Evolutionary conservation across 495 filamentous ascomycete species (phyloP).

Genomic region (Talaromyces proteolyticus): DNA sequence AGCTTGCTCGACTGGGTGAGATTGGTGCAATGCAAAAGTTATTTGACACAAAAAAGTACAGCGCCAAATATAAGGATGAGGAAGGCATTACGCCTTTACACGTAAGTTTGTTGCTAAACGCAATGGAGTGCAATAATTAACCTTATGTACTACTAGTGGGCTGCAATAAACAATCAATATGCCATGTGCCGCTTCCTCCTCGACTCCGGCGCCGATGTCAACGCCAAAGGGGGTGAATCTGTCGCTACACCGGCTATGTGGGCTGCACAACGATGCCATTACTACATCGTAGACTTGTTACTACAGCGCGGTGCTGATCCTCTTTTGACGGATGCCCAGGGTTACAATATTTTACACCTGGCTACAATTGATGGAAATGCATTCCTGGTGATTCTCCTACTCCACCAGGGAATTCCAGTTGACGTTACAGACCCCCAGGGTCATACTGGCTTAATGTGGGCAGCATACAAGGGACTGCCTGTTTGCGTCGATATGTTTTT

Average conservation of each 20-base stretch:
- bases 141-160: conserved; percentile 62
- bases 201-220: conserved; percentile 83
- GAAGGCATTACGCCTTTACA: conserved; percentile 94
- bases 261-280: conserved; percentile 91
- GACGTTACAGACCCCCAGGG: conserved; percentile 83
- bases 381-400: conserved; percentile 76
- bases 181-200: conserved; percentile 93
- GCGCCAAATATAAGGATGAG: conserved; percentile 75
- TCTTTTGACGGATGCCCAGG: conserved; percentile 81
- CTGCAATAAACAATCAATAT: conserved; percentile 98
- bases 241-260: conserved; percentile 91
- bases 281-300: conserved; percentile 76
- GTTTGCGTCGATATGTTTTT: conserved; percentile 88
- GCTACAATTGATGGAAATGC: conserved; percentile 96
- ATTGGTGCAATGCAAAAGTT: conserved; percentile 81
- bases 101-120: conserved; percentile 45
- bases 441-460: conserved; percentile 96
- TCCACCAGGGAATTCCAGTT: conserved; percentile 91
- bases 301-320: conserved; percentile 87
- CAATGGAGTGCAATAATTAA: neutral
- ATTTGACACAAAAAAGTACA: conserved; percentile 73
- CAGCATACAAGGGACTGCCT: conserved; percentile 92
- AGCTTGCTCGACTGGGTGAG: conserved; percentile 85
- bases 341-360: conserved; percentile 94
- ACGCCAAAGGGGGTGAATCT: conserved; percentile 91